Evolutionary conservation across 441 rosid genomes (phyloP), one percentile per base, ranked within the genome.

Genomic region (Lepidium campestre): DNA sequence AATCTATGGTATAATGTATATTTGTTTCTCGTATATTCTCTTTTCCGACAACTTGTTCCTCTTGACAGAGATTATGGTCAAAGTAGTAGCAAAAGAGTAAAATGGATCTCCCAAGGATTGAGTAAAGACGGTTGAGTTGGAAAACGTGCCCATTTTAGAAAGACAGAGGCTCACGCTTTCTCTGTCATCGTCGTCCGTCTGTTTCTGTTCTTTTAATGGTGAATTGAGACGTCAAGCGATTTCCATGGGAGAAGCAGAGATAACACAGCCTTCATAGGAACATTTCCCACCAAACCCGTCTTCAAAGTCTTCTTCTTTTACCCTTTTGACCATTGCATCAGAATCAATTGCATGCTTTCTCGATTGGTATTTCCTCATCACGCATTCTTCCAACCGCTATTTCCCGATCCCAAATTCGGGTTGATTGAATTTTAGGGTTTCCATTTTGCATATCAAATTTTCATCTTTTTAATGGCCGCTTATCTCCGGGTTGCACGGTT

Each of bases 401-500:
- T 29, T 25, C 20, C 36, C 53, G 35, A 59, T 68, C 58, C 55
- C 19, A 25, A n/a, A 1, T 32, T 7, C 35, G 32, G 34, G 15
- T 70, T 14, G 20, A 62, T 46, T 29, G 19, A n/a, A 10, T 34
- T 45, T 3, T n/a, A 34, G 11, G 22, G 19, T n/a, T 23, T 50
- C 29, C 29, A 34, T 3, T 3, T 34, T 34, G 11, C 58, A 5
- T 9, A 7, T 29, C 27, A 35, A 7, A 2, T 56, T 14, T 48
- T 22, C 8, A 20, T 56, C 41, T 4, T 46, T 46, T 27, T 22
- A 55, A 85, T 85, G 91, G 85, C 90, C 20, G 83, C 81, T 19
- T 65, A 75, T 69, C 83, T 78, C 73, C 77, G 85, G 54, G 45
- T 80, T 7, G 77, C 77, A 57, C 85, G 74, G 42, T 27, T 85